Base-by-base conservation (phyloP, 2,329 filamentous ascomycete genomes). In the Talaromyces verruculosus region DNA sequence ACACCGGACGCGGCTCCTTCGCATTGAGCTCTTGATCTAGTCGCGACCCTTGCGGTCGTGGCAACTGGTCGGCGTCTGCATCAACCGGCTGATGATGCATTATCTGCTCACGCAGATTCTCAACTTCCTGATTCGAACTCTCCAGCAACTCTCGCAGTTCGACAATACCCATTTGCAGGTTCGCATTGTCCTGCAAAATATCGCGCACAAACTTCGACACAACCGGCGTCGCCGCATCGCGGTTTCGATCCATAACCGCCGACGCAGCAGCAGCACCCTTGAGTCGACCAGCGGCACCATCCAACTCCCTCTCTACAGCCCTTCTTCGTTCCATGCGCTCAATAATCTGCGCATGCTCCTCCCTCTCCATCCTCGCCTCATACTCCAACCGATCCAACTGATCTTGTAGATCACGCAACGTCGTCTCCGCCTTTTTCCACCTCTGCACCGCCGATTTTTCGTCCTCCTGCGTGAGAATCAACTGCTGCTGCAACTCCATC, bases 121-220 rank as follows among this genome's bases (percentile, higher is more conserved):
- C 92, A 2, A 98, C 95, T 78, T 99, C 94, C 72, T 97, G 91
- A 73, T 98, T 96, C 2, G 94, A 97, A 75, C 87, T 93, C 72
- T 92, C 86, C 25, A 99, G 84, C 88, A 99, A 89, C 75, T 97
- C 93, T 19, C 93, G 86, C 58, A 99, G 81, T 80, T 99, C 95
- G 62, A 93, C 87, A 67, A 98, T 96, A 17, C 93, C 93, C 68
- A 95, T 85, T 76, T 99, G 95, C 53, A 99, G 82, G 71, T 92
- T 97, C 10, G 93, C 92, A 74, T 99, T 99, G 77, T 99, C 95
- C 73, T 96, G 90, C 19, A 99, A 83, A 65, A 99, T 91, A 76
- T 98, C 95, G 71, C 93, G 92, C 65, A 99, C 95, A 72, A 99
- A 98, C 74, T 96, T 92, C 22, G 92, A 93, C n/a, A 98, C 92